phyloP scores from a whole-genome alignment of 345 rosid species.

The Lumnitzera littorea region DNA sequence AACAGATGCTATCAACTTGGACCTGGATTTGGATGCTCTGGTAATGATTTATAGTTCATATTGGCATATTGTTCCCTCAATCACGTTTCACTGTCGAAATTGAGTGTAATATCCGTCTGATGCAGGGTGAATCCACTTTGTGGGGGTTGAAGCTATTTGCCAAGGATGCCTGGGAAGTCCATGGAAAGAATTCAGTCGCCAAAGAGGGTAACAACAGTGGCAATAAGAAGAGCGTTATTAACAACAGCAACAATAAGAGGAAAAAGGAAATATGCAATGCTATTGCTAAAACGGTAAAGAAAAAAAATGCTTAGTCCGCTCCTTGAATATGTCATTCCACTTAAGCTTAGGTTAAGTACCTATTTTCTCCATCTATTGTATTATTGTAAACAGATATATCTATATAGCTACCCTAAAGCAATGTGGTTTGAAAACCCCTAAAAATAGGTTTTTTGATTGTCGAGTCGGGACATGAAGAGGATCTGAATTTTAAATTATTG shows the following conservation, averaged over 20 bases:
- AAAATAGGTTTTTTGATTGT: too few species aligned
- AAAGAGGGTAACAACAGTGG: background rate
- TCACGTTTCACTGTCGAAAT: background rate
- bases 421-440: too few species aligned
- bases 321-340: constrained; percentile 14
- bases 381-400: background rate
- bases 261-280: constrained; percentile 44
- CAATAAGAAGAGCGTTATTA: background rate
- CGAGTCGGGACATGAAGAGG: too few species aligned
- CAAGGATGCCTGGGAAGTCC: constrained; percentile 11
- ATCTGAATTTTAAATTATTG: too few species aligned
- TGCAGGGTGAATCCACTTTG: constrained; percentile 13
- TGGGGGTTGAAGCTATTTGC: constrained; percentile 17
- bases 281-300: constrained; percentile 36
- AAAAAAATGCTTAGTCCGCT: constrained; percentile 37
- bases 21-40: constrained; percentile 75
- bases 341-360: too few species aligned
- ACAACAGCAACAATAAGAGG: constrained; percentile 21
- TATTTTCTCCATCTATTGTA: background rate
- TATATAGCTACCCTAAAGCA: too few species aligned
- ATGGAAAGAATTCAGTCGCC: background rate
- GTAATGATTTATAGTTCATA: constrained; percentile 12
- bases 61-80: background rate
- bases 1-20: constrained; percentile 54
- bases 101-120: background rate